Base-by-base conservation (phyloP, 2,329 filamentous ascomycete genomes). In the Coniella lustricola region DNA sequence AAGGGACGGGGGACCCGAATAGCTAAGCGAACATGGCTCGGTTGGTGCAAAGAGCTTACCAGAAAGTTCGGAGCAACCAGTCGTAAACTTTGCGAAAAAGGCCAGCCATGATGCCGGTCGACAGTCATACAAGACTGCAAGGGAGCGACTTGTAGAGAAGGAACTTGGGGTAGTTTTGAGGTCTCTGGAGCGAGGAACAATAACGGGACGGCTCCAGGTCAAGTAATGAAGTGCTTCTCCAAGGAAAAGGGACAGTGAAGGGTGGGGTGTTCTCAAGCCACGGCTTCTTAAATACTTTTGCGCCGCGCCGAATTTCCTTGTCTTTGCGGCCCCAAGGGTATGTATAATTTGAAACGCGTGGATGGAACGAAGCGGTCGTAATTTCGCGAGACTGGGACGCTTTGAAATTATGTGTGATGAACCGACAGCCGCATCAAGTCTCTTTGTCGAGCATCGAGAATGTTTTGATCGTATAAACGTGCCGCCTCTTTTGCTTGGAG, bases 61-160 rank as follows among this genome's bases (percentile, higher is more conserved):
- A 98, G 72, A 98, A 97, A 63, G 93, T 87, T 75, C 91, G 85
- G 73, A 98, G 74, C 67, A 97, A 77, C 91, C 91, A 97, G 81
- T 97, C 93, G 76, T 97, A 97, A 68, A 98, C 84, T 72, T 84
- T 85, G 65, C 85, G 87, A 70, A 98, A 95, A 67, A 98, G 74
- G 60, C 88, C 87, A 62, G 89, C 87, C 90, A 97, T 97, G 70
- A 57, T 75, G 65, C 55, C 57, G 58, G 61, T 18, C 47, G n/a
- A 4, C 39, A 43, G 13, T 22, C 44, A 18, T 32, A 39, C 31
- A 29, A 29, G 45, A 36, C 31, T 34, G 32, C n/a, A 31, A 17
- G 33, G 29, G 41, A 40, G 38, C 32, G 22, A 46, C 35, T 32
- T 36, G n/a, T n/a, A n/a, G 29, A 48, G 18, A 39, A 37, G 38